A percentile compares a stretch with the other conserved stretches of the same genome.
These are phyloP conservation scores for Phytophthora sp. DNA, from an alignment of 352 stramenopile species.

Conservation along the genomic window DNA sequence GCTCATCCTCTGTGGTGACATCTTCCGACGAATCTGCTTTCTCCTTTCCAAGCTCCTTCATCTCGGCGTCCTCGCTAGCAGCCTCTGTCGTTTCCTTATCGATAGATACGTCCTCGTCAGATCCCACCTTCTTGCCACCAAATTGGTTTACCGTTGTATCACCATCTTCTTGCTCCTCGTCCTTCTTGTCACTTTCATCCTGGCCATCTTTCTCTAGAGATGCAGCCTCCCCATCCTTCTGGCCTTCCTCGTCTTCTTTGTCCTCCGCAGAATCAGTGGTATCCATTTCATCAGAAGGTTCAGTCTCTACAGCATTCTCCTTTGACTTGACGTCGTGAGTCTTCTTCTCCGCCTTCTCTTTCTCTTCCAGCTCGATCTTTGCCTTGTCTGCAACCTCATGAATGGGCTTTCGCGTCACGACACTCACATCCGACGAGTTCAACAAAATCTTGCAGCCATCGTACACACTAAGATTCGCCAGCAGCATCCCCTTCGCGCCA, in stretches of 20 bases:
- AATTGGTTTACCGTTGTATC: neutral
- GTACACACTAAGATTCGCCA: slow-evolving; percentile 92
- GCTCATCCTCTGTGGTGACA: slow-evolving; percentile 23
- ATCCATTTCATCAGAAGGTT: slow-evolving; percentile 17
- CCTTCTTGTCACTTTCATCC: neutral
- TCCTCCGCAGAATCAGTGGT: neutral
- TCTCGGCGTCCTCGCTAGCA: neutral
- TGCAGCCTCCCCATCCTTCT: slow-evolving; percentile 9
- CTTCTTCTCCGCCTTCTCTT: slow-evolving; percentile 21
- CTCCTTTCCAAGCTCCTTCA: slow-evolving; percentile 13
- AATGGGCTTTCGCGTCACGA: slow-evolving; percentile 63
- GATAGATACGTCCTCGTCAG: slow-evolving; percentile 3
- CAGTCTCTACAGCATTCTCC: neutral
- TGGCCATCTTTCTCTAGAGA: slow-evolving; percentile 1
- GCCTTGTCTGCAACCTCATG: slow-evolving; percentile 27
- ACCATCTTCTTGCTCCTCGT: neutral
- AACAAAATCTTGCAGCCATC: slow-evolving; percentile 88
- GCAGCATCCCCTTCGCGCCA: slow-evolving; percentile 91
- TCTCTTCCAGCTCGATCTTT: slow-evolving; percentile 8
- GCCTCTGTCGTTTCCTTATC: slow-evolving; percentile 12
- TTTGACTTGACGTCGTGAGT: neutral
- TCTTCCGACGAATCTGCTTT: slow-evolving; percentile 16
- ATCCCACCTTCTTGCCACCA: neutral
- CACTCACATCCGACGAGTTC: slow-evolving; percentile 75
- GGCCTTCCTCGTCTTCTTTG: neutral